A percentile compares a stretch with the other conserved stretches of the same genome.
phyloP scores from a whole-genome alignment of 257 asterid species.

The Solanum ahanhuiri region DNA sequence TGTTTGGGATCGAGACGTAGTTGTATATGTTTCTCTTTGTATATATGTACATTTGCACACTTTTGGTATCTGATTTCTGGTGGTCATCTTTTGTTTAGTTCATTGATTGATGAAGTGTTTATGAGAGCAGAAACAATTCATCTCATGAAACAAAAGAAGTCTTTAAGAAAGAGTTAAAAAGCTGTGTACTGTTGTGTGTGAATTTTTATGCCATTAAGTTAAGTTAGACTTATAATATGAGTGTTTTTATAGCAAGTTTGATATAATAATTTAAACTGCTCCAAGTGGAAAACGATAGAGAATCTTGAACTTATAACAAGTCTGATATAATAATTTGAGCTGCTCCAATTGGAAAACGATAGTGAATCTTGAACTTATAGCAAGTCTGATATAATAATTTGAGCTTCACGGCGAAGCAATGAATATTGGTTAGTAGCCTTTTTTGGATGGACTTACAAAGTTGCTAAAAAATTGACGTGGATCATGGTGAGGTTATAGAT shows the following conservation, averaged over 20 bases:
- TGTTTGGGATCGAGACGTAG: neutral
- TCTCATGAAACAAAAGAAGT: neutral
- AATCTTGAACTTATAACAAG: too few relatives aligned
- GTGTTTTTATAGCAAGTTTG: too few relatives aligned
- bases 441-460: too few relatives aligned
- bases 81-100: neutral
- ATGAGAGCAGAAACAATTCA: neutral
- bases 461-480: too few relatives aligned
- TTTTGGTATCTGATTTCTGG: neutral
- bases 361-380: too few relatives aligned
- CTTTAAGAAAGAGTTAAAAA: neutral
- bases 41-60: neutral
- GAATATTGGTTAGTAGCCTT: neutral
- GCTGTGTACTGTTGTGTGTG: neutral
- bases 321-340: too few relatives aligned
- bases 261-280: too few relatives aligned
- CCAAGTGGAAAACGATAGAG: too few relatives aligned
- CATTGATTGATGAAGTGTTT: neutral
- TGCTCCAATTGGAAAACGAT: too few relatives aligned
- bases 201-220: neutral
- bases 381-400: too few relatives aligned
- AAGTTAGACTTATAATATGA: neutral
- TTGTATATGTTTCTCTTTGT: neutral
- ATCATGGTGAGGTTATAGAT: too few relatives aligned
- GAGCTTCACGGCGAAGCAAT: too few relatives aligned